Base-by-base conservation (phyloP, 768 basidiomycete species). In the Botryobasidium botryosum region DNA sequence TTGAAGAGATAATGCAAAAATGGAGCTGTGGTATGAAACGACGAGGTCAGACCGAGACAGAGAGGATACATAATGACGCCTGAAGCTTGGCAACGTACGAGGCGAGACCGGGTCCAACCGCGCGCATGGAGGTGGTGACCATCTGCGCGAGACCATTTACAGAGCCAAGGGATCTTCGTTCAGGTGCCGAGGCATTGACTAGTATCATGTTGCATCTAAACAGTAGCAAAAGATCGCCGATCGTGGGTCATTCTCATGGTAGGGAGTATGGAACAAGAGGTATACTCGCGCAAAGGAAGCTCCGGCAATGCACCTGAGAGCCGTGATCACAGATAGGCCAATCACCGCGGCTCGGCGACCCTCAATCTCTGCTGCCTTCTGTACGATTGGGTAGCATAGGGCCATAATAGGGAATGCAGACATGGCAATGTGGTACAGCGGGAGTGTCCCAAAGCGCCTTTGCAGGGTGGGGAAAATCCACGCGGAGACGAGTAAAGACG, bases 71-170 rank as follows among this genome's bases (percentile, higher is more conserved):
- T n/a, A n/a, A n/a, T n/a, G n/a, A n/a, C n/a, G n/a, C n/a, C n/a
- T n/a, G n/a, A n/a, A n/a, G n/a, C n/a, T n/a, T n/a, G n/a, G n/a
- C n/a, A n/a, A n/a, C n/a, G n/a, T n/a, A n/a, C n/a, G n/a, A n/a
- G n/a, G n/a, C n/a, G n/a, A n/a, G n/a, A n/a, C n/a, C n/a, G n/a
- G 49, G 49, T 23, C 39, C 49, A 32, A 43, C n/a, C 4, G 47
- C 36, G n/a, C 49, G 8, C 46, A 40, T 40, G 10, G 35, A 21
- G 47, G 48, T 50, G 5, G 49, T 48, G 17, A 40, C 27, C 49
- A 50, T 50, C 35, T 50, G 49, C 10, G 49, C 49, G 4, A 50
- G 46, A 8, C 49, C 44, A 31, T 50, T 50, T 20, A 50, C 49
- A n/a, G 46, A 36, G 3, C 49, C 49, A 4, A 50, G 29, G 35